These are phyloP conservation scores for Flaveria trinervia DNA, from an alignment of 129 eudicot genomes.

Conservation along the genomic window DNA sequence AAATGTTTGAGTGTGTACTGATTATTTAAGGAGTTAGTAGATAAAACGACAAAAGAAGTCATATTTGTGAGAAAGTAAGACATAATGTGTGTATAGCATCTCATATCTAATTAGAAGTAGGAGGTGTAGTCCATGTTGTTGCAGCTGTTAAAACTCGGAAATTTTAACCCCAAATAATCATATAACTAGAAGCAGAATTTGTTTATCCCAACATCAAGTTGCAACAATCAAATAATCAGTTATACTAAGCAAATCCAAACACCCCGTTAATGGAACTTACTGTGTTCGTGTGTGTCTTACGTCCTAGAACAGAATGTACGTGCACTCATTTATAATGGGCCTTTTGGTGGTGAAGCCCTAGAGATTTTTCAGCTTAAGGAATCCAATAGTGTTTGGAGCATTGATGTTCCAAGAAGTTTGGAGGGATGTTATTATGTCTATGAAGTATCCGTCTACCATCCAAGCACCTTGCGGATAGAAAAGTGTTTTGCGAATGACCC, in stretches of 20 bases:
- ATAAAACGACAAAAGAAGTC: background rate
- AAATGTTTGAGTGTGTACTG: background rate
- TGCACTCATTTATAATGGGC: constrained; percentile 56
- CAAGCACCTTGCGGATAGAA: constrained; percentile 72
- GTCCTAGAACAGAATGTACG: constrained; percentile 56
- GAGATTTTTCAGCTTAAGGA: constrained; percentile 67
- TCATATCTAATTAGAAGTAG: background rate
- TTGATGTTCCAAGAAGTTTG: constrained; percentile 66
- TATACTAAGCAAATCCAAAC: background rate
- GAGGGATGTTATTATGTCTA: constrained; percentile 92
- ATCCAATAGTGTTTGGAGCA: constrained; percentile 81
- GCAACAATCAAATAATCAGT: background rate
- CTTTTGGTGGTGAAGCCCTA: constrained; percentile 49
- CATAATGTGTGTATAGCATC: background rate
- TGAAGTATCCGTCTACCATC: constrained; percentile 82
- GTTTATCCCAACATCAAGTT: background rate
- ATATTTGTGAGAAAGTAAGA: background rate
- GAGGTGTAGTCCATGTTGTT: background rate
- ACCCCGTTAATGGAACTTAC: constrained; percentile 11
- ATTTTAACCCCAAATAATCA: background rate
- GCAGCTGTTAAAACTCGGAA: background rate
- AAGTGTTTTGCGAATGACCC: constrained; percentile 93
- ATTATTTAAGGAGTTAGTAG: background rate
- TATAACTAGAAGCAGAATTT: background rate
- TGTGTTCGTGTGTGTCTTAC: constrained; percentile 6